A percentile compares a stretch with the other conserved stretches of the same genome.
phyloP scores from a whole-genome alignment of 257 asterid genomes.

The Ilex aquifolium region DNA sequence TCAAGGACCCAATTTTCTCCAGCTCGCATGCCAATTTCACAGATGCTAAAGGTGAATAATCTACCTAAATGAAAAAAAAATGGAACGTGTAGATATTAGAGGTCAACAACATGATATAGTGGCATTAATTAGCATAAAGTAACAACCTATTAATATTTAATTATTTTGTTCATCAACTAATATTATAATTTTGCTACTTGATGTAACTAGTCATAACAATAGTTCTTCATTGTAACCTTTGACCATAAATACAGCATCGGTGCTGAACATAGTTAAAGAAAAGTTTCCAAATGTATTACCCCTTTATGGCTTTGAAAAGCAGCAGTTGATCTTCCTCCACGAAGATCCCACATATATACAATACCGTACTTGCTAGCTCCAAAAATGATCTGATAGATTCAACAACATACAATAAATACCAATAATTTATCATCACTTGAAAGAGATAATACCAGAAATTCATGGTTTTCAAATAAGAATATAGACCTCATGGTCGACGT shows the following conservation, averaged over 20 bases:
- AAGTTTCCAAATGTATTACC: constrained; percentile 32
- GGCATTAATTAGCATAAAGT: too few relatives aligned
- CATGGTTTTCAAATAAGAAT: neutral
- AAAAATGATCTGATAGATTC: constrained; percentile 58
- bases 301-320: constrained; percentile 65
- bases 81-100: neutral
- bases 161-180: too few relatives aligned
- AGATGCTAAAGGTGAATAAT: constrained; percentile 50
- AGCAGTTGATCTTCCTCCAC: constrained; percentile 73
- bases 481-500: neutral
- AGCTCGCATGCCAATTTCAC: constrained; percentile 76
- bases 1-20: constrained; percentile 66
- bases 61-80: constrained; percentile 40
- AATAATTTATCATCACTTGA: neutral
- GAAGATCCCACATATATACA: constrained; percentile 82
- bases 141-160: too few relatives aligned
- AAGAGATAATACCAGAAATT: neutral
- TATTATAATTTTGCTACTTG: too few relatives aligned
- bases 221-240: too few relatives aligned
- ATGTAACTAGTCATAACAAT: too few relatives aligned
- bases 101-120: neutral
- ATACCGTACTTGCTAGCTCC: constrained; percentile 86
- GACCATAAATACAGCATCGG: too few relatives aligned
- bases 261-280: constrained; percentile 2
- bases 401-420: neutral